Conservation (phyloP, 805 yeast genomes). For the Ogataea kodamae region DNA sequence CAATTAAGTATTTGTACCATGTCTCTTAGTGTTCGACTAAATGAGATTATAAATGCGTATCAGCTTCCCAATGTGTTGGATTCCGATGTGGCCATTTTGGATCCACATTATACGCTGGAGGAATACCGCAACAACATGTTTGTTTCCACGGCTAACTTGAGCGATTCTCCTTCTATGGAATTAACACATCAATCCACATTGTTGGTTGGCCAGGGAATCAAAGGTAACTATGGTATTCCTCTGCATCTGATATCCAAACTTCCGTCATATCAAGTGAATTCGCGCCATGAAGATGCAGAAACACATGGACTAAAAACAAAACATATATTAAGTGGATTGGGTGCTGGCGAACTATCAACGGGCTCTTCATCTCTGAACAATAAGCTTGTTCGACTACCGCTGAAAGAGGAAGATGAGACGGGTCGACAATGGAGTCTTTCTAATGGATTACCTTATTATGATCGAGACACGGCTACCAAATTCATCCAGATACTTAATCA, state of each 20-base stretch:
- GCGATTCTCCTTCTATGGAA: constrained; percentile 20
- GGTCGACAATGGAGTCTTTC: constrained; percentile 22
- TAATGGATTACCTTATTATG: constrained; percentile 45
- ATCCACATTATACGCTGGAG: constrained; percentile 20
- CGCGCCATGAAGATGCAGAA: constrained; percentile 31
- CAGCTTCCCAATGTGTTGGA: constrained; percentile 21
- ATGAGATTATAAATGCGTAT: constrained; percentile 21
- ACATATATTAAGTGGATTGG: constrained; percentile 26
- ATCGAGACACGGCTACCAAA: constrained; percentile 26
- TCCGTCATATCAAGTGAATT: constrained; percentile 34
- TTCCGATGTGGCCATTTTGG: constrained; percentile 15
- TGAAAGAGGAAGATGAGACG: constrained; percentile 16
- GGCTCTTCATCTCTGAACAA: constrained; percentile 25
- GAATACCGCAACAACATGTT: constrained; percentile 25
- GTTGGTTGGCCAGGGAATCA: constrained; percentile 36
- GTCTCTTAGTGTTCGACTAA: constrained; percentile 19
- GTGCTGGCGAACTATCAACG: constrained; percentile 14
- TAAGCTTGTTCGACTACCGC: constrained; percentile 29
- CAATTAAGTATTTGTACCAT: constrained; percentile 9
- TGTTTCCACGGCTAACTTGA: constrained; percentile 20
- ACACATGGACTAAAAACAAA: constrained; percentile 24
- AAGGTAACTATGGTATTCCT: constrained; percentile 32
- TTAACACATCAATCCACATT: constrained; percentile 19
- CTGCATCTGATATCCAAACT: constrained; percentile 30
- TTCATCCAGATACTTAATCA: constrained; percentile 24